Evolutionary conservation across 495 filamentous ascomycete genomes (phyloP).

Genomic region (Penicillium crystallinum): DNA sequence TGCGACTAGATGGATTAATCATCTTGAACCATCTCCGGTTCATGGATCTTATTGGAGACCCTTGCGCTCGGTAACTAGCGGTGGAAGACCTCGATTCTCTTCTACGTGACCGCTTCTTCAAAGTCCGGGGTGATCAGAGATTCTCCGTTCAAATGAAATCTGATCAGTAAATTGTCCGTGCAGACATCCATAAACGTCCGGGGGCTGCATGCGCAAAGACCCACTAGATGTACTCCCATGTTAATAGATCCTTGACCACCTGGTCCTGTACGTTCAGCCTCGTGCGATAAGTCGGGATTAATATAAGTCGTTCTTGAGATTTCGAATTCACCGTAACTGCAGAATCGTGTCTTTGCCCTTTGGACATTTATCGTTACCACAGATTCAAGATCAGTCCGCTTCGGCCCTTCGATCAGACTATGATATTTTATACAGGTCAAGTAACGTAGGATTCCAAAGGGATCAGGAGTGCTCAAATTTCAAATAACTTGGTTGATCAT

Average conservation of each 20-base stretch:
- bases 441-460: background rate
- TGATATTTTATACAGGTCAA: background rate
- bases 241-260: slow-evolving; percentile 1
- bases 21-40: background rate
- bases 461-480: background rate
- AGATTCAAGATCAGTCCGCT: background rate
- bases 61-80: background rate
- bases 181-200: slow-evolving; percentile 13
- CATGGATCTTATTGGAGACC: background rate
- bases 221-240: slow-evolving; percentile 9
- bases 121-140: background rate
- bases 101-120: slow-evolving; percentile 2
- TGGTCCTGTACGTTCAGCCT: background rate
- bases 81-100: background rate
- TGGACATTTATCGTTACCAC: background rate
- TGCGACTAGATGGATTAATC: background rate
- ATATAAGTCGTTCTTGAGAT: background rate
- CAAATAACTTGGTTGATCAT: background rate
- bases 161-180: slow-evolving; percentile 9
- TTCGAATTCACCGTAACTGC: too few relatives aligned
- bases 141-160: background rate
- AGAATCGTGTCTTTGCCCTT: too few relatives aligned
- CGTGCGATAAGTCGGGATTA: background rate
- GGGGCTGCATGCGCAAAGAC: slow-evolving; percentile 13
- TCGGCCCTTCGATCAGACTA: background rate